A percentile compares a stretch with the other conserved stretches of the same genome.
These are phyloP conservation scores for Agaricales sp. DNA, from an alignment of 1,284 basidiomycete genomes.

Conservation along the genomic window DNA sequence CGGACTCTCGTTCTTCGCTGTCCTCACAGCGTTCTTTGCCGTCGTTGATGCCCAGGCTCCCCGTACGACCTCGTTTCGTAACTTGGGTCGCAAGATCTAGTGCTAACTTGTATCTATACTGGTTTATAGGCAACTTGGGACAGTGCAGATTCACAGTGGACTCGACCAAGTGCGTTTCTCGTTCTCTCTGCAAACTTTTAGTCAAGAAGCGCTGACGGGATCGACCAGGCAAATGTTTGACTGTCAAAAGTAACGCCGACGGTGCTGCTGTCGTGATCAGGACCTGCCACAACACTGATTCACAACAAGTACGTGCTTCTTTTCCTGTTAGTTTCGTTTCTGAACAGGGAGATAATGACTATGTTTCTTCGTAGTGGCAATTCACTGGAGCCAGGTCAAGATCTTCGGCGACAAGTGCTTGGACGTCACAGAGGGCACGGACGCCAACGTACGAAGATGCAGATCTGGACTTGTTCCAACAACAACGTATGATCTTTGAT, in stretches of 20 bases:
- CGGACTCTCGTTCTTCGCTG: background rate
- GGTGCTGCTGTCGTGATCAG: conserved; percentile 35
- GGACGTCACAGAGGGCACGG: conserved; percentile 29
- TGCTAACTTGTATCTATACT: background rate
- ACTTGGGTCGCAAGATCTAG: background rate
- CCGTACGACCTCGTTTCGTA: background rate
- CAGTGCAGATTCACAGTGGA: background rate
- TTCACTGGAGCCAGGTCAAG: conserved; percentile 30
- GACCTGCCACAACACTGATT: conserved; percentile 27
- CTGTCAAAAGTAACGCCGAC: conserved; percentile 33
- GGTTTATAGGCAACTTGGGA: background rate
- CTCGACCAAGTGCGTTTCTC: background rate
- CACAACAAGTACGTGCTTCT: conserved; percentile 20
- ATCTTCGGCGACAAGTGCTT: conserved; percentile 37
- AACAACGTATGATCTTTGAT: conserved; percentile 14
- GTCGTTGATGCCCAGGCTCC: background rate
- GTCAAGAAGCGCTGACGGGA: background rate
- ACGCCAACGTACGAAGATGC: conserved; percentile 30
- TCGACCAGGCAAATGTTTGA: conserved; percentile 30
- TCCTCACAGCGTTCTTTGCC: background rate
- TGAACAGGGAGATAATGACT: too few relatives aligned
- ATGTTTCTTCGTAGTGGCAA: conserved; percentile 21
- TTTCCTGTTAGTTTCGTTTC: background rate
- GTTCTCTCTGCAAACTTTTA: background rate
- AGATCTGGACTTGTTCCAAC: conserved; percentile 34